These are phyloP conservation scores for Obba rivulosa DNA, from an alignment of 768 basidiomycete species.

Conservation along the genomic window DNA sequence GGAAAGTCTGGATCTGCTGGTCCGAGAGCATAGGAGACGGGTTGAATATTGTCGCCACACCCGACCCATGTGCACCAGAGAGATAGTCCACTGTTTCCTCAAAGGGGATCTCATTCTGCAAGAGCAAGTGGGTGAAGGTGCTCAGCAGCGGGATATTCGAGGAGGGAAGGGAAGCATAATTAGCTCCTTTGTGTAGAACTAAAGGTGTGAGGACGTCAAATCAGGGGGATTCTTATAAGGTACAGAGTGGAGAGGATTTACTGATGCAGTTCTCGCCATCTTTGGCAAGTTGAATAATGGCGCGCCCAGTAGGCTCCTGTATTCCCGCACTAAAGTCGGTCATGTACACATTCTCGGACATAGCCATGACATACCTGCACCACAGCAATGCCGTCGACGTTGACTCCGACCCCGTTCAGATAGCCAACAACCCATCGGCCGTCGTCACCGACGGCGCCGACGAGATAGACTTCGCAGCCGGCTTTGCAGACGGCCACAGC, in stretches of 20 bases:
- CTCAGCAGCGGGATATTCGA: constrained; percentile 23
- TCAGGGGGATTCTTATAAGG: neutral
- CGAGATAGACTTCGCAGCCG: constrained; percentile 41
- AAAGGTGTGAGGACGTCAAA: neutral
- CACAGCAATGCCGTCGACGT: constrained; percentile 31
- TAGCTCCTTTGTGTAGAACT: constrained; percentile 59
- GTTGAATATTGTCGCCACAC: constrained; percentile 40
- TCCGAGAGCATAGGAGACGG: constrained; percentile 50
- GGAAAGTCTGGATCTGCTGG: constrained; percentile 36
- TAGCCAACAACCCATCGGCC: constrained; percentile 42
- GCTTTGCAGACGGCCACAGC: constrained; percentile 52
- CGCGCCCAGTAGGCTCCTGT: constrained; percentile 51
- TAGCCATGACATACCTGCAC: constrained; percentile 27
- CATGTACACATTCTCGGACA: neutral
- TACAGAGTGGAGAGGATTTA: constrained; percentile 21
- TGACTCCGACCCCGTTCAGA: constrained; percentile 36
- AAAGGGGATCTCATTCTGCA: constrained; percentile 56
- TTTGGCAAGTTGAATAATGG: constrained; percentile 53
- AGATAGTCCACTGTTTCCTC: constrained; percentile 36
- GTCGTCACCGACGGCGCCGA: constrained; percentile 51
- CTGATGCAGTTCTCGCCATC: constrained; percentile 61
- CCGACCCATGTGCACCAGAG: constrained; percentile 4
- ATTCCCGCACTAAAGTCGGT: constrained; percentile 2
- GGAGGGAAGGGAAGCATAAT: constrained; percentile 37
- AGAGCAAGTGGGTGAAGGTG: constrained; percentile 43